Base-by-base conservation (phyloP, 2,329 filamentous ascomycete genomes). In the Fusarium newnesense region DNA sequence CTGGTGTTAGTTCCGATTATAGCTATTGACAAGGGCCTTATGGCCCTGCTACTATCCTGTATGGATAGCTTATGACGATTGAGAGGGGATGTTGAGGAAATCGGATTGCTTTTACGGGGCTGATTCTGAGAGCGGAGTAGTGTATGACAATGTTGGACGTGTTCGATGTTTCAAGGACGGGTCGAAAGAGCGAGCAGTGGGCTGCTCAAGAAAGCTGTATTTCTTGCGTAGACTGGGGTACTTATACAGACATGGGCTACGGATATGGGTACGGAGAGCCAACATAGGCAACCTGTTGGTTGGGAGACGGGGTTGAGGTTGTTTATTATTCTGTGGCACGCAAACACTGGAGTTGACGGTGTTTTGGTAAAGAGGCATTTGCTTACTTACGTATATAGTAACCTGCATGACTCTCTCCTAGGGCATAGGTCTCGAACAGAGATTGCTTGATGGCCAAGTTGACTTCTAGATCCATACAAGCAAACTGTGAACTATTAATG, bases 151-250 rank as follows among this genome's bases (percentile, higher is more conserved):
- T 59, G 52, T 61, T 70, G 56, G 66, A 53, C 64, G 68, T 69
- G 64, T 59, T 67, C 66, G 49, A 73, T 67, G 72, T 64, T 70
- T 73, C 63, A 77, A 34, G 76, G 62, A 62, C 47, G 59, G 61
- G 37, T 60, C 32, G 59, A 53, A 36, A 30, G 61, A 56, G 74
- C 43, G 73, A 77, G 73, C 73, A 76, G 73, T 72, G 64, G 67
- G 67, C 69, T 75, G 74, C 74, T 73, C 26, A 49, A 54, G 50
- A 37, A 61, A 70, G 58, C 58, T 69, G 42, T 67, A 60, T 75
- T 68, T 72, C 59, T 67, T 67, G 69, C 62, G 74, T 78, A 78
- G 75, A 78, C 70, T 72, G 68, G 74, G 69, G 63, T 64, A 72
- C 52, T 70, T 58, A 65, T 53, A 73, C 53, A 60, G 64, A 50